Conservation (phyloP, 2,329 filamentous ascomycete genomes). For the Penicillium expansum region DNA sequence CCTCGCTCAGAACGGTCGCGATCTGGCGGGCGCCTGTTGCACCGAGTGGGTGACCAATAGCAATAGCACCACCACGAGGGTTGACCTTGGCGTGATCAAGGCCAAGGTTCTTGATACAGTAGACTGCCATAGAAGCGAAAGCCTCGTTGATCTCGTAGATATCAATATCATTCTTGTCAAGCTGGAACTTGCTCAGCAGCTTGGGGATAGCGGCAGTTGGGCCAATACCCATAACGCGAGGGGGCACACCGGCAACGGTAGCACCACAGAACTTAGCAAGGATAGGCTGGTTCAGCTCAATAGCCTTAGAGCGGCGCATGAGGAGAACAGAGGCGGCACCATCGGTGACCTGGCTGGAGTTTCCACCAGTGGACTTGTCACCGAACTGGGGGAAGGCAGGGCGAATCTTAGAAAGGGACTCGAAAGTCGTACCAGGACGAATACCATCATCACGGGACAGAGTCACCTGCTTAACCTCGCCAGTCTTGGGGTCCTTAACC, state of each 20-base stretch:
- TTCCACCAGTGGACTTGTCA: conserved; percentile 81
- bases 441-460: conserved; percentile 87
- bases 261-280: conserved; percentile 91
- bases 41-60: conserved; percentile 84
- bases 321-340: conserved; percentile 84
- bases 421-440: conserved; percentile 82
- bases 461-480: conserved; percentile 72
- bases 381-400: conserved; percentile 90
- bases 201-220: conserved; percentile 66
- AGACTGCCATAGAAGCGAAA: conserved; percentile 96
- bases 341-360: conserved; percentile 92
- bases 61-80: conserved; percentile 89
- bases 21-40: conserved; percentile 88
- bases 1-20: conserved; percentile 84
- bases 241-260: conserved; percentile 84
- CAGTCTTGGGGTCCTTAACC: conserved; percentile 79
- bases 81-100: conserved; percentile 73
- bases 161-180: conserved; percentile 79
- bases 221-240: conserved; percentile 91
- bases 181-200: conserved; percentile 74
- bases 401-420: conserved; percentile 78
- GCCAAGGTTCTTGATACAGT: conserved; percentile 71
- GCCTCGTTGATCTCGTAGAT: conserved; percentile 95
- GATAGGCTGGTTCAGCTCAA: conserved; percentile 84
- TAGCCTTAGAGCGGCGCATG: conserved; percentile 90